Conservation (phyloP, 2,329 filamentous ascomycete genomes). For the Zymoseptoria passerinii region DNA sequence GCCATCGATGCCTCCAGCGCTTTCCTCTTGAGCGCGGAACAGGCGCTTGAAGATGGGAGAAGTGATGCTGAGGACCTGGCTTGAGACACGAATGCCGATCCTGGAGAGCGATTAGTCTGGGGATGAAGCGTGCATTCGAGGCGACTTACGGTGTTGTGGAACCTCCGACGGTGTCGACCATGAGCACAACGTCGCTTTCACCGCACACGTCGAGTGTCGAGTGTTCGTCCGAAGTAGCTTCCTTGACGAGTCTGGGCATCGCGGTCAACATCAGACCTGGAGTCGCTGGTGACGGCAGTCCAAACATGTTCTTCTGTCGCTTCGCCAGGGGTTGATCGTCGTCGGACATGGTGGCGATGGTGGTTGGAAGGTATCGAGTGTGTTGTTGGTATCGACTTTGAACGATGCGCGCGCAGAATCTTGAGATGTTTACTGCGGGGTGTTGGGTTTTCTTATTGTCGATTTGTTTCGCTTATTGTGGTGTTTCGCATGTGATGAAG, state of each 20-base stretch:
- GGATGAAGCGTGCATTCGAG: background rate
- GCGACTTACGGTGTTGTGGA: background rate
- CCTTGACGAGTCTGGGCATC: background rate
- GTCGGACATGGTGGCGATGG: background rate
- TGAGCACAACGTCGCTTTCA: background rate
- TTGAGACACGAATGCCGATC: constrained; percentile 19
- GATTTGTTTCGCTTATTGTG: too few relatives aligned
- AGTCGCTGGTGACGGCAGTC: background rate
- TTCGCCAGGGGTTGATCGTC: background rate
- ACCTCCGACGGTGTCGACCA: background rate
- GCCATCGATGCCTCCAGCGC: background rate
- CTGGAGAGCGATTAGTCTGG: background rate
- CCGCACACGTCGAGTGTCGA: background rate
- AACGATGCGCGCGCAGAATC: background rate
- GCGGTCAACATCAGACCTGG: background rate
- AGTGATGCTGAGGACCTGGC: constrained; percentile 14
- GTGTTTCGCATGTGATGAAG: background rate
- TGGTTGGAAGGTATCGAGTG: background rate
- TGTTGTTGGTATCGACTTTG: background rate
- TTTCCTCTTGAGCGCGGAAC: constrained; percentile 1
- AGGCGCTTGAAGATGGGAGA: constrained; percentile 19
- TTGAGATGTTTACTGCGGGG: background rate
- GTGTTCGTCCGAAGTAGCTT: background rate
- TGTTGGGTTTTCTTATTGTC: background rate
- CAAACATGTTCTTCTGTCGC: background rate